phyloP scores from a whole-genome alignment of 805 yeast genomes.

The Candida adriatica region DNA sequence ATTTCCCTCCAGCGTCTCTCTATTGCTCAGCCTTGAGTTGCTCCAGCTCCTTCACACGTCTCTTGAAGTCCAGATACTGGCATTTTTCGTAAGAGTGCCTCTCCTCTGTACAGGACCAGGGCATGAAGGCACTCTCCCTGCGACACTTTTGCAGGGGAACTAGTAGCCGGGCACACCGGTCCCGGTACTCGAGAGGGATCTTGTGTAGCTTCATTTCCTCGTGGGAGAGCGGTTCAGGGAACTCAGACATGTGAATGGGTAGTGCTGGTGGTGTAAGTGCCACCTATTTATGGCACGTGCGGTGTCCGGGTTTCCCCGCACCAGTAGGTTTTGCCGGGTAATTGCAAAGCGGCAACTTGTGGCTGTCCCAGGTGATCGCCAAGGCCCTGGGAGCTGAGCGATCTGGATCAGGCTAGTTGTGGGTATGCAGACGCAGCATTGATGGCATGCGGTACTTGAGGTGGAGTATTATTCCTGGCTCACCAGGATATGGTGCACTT shows the following conservation, averaged over 20 bases:
- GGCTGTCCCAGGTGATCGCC: no score
- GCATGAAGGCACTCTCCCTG: slow-evolving; percentile 46
- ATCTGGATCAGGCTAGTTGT: no score
- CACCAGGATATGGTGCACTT: no score
- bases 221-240: slow-evolving; percentile 39
- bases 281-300: no score
- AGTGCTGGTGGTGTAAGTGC: no score
- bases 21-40: slow-evolving; percentile 33
- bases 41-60: slow-evolving; percentile 70
- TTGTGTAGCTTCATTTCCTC: slow-evolving; percentile 77
- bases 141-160: slow-evolving; percentile 60
- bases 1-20: neutral
- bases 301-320: no score
- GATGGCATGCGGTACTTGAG: no score
- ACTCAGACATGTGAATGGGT: slow-evolving; percentile 6
- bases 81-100: slow-evolving; percentile 84
- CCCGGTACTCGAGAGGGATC: slow-evolving; percentile 75
- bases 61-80: slow-evolving; percentile 71
- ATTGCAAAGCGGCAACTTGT: no score
- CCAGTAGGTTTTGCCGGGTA: no score
- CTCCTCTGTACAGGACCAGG: slow-evolving; percentile 72
- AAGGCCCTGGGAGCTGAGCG: no score
- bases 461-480: no score
- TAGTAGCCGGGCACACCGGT: slow-evolving; percentile 67
- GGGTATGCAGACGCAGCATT: no score